Conservation (phyloP, 768 basidiomycete species). For the Galerina marginata region DNA sequence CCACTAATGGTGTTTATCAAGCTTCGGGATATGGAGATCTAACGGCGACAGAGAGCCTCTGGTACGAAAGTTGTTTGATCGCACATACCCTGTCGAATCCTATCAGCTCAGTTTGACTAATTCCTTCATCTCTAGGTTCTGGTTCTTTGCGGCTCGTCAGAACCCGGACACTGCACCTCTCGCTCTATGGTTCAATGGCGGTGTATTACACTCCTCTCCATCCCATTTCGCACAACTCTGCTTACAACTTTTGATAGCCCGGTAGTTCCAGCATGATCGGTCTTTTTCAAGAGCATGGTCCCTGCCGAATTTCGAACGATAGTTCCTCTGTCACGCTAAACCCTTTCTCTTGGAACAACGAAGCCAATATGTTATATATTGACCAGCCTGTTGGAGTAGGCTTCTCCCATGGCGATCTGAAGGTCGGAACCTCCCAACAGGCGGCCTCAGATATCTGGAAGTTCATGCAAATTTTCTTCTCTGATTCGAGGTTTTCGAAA, state of each 20-base stretch:
- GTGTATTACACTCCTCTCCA: constrained; percentile 34
- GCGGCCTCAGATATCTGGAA: constrained; percentile 65
- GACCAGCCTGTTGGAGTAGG: constrained; percentile 71
- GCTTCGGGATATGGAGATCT: constrained; percentile 71
- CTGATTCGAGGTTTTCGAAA: constrained; percentile 57
- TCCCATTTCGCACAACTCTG: not conserved
- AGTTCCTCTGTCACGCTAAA: constrained; percentile 54
- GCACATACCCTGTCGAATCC: not conserved
- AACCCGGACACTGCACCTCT: constrained; percentile 66
- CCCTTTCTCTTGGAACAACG: constrained; percentile 63
- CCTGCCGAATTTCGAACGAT: constrained; percentile 69
- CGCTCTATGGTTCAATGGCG: constrained; percentile 71
- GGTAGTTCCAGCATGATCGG: constrained; percentile 65
- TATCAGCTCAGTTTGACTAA: not conserved
- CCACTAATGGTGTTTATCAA: constrained; percentile 61
- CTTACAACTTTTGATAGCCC: constrained; percentile 37
- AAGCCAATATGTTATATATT: constrained; percentile 61
- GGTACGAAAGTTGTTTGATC: constrained; percentile 34
- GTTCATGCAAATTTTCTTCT: constrained; percentile 67
- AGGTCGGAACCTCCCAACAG: constrained; percentile 54
- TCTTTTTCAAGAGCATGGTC: constrained; percentile 77
- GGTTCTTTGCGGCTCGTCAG: constrained; percentile 69
- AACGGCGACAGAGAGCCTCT: constrained; percentile 58
- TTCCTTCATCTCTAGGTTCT: constrained; percentile 52
- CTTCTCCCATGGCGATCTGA: constrained; percentile 60